These are phyloP conservation scores for Geosmithia putterillii DNA, from an alignment of 2,329 filamentous ascomycete genomes.

Conservation along the genomic window DNA sequence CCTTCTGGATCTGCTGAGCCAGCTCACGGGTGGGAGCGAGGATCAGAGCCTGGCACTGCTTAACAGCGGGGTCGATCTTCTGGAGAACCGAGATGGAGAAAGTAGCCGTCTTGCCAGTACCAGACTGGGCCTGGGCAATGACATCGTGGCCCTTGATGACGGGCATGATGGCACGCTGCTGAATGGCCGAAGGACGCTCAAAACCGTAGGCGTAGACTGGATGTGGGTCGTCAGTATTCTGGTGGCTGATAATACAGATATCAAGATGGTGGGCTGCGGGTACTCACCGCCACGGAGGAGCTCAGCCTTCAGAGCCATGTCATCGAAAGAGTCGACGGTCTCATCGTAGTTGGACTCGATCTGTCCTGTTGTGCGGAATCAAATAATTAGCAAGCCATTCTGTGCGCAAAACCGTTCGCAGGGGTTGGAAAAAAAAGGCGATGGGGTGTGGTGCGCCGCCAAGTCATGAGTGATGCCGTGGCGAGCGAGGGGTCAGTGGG, in stretches of 20 bases:
- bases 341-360: conserved; percentile 99
- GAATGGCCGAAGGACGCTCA: conserved; percentile 97
- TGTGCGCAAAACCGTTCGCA: not conserved
- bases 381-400: conserved; percentile 7
- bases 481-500: not conserved
- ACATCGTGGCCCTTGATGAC: conserved; percentile 99
- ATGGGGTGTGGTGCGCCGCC: not conserved
- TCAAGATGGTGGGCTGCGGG: not conserved
- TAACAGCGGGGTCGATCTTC: conserved; percentile 91
- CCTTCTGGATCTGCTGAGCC: conserved; percentile 98
- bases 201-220: conserved; percentile 97
- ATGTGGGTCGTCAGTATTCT: conserved; percentile 9
- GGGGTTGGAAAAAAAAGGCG: conserved; percentile 3
- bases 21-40: conserved; percentile 97
- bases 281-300: conserved; percentile 77
- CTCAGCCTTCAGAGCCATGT: conserved; percentile 94
- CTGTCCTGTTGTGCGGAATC: conserved; percentile 50
- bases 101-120: conserved; percentile 98
- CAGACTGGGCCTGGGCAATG: conserved; percentile 98
- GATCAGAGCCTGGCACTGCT: conserved; percentile 96
- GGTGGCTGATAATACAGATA: not conserved
- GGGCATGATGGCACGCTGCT: conserved; percentile 99
- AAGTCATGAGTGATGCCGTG: not conserved
- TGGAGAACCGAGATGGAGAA: conserved; percentile 99
- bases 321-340: conserved; percentile 97